Base-by-base conservation (phyloP, 164 flowering plant genomes). In the Pachysandra terminalis region DNA sequence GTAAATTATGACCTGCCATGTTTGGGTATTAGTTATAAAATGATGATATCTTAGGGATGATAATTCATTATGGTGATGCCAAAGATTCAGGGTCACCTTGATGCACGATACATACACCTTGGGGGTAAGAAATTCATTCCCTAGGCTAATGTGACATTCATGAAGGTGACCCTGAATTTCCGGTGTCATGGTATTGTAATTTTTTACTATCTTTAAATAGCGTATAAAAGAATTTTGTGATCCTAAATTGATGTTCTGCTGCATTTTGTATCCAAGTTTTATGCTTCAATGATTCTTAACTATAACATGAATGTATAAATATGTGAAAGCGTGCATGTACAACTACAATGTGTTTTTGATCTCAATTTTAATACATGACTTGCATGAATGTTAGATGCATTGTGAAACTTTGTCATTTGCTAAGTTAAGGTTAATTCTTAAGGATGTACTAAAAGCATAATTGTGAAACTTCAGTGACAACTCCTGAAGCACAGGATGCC, bases 401-500 rank as follows among this genome's bases (percentile, higher is more conserved):
- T 57, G 37, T 7, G 37, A 32, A 32, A 7, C 26, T 2, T 23
- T 19, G 0, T 19, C 35, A 6, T 22, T 32, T 32, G 3, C 37
- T 32, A 32, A 32, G 7, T 3, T 52, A 12, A 13, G 41, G 21
- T 12, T 48, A 68, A 32, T 59, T 26, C 45, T 8, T 60, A 21
- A 19, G 12, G n/a, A 27, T 5, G 7, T 70, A 22, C 53, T 63
- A 25, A 41, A 56, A 24, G 32, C 45, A 56, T 66, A 26, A 51
- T 54, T 24, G 21, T 54, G 51, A 57, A 26, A 35, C 24, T n/a
- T 49, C 21, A 70, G 78, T 55, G 64, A 63, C 64, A 37, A 67
- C 58, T 51, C 71, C 70, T 16, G 74, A 75, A 70, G 59, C 68
- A 24, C 78, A 70, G 53, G 78, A 75, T 57, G 74, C 71, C 56